A percentile compares a stretch with the other conserved stretches of the same genome.
Evolutionary conservation across 331 rosid species (phyloP).

Genomic region (Erythrophleum ivorense): DNA sequence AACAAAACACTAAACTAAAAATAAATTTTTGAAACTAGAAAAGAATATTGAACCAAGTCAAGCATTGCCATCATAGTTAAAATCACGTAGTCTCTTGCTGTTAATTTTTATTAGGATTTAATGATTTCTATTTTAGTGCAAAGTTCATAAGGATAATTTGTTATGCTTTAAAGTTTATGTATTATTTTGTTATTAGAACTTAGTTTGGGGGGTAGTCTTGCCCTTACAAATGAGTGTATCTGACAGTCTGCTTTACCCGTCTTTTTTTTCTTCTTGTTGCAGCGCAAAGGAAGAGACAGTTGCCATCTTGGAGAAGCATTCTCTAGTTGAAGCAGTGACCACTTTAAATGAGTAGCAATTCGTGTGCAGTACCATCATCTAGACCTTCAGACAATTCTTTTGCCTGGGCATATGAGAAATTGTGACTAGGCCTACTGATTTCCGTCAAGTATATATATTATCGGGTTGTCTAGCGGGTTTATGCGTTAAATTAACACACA

Average conservation of each 20-base stretch:
- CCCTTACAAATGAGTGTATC: neutral
- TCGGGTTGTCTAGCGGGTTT: neutral
- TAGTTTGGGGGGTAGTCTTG: neutral
- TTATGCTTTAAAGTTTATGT: neutral
- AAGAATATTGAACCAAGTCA: too few species aligned
- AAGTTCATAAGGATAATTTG: too few species aligned
- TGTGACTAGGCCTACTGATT: slow-evolving; percentile 23
- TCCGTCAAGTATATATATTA: neutral
- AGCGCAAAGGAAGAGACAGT: slow-evolving; percentile 57
- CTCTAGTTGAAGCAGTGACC: slow-evolving; percentile 40
- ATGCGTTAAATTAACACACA: neutral
- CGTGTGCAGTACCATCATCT: slow-evolving; percentile 15
- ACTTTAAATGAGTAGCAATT: slow-evolving; percentile 18
- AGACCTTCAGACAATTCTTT: slow-evolving; percentile 38
- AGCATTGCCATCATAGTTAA: too few species aligned
- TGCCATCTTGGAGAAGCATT: slow-evolving; percentile 53
- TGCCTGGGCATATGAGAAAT: slow-evolving; percentile 30
- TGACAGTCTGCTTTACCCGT: slow-evolving; percentile 24
- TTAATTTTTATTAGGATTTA: too few species aligned
- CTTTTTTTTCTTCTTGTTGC: slow-evolving; percentile 25
- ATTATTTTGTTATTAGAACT: neutral
- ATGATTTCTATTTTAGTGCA: too few species aligned
- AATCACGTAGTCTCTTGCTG: too few species aligned
- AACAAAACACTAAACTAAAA: too few species aligned
- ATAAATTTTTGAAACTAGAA: too few species aligned